A percentile compares a stretch with the other conserved stretches of the same genome.
Evolutionary conservation across 345 rosid species (phyloP).

Genomic region (Citrus reticulata): DNA sequence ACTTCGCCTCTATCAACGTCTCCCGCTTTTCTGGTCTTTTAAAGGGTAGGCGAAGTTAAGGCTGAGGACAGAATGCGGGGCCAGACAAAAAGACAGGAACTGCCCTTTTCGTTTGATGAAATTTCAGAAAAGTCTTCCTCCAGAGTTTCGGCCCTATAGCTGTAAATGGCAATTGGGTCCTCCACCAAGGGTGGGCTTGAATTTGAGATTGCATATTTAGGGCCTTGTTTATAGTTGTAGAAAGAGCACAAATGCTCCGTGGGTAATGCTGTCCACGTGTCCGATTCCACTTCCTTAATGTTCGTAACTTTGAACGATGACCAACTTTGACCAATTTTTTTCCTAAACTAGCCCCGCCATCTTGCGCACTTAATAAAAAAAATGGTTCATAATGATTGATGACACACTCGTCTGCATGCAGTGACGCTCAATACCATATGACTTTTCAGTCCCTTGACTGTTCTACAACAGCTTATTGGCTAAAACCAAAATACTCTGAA

Average conservation of each 20-base stretch:
- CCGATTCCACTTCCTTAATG: conserved; percentile 3
- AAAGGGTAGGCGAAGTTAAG: conserved; percentile 28
- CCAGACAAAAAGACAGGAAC: conserved; percentile 18
- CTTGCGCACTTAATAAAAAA: background rate
- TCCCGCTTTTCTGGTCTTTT: conserved; percentile 83
- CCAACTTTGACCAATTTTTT: background rate
- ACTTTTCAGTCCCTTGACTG: background rate
- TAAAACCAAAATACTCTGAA: background rate
- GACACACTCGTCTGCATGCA: background rate
- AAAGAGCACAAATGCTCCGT: conserved; percentile 13
- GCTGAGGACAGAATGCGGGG: conserved; percentile 7
- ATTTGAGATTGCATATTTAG: background rate
- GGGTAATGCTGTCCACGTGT: conserved; percentile 33
- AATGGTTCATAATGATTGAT: background rate
- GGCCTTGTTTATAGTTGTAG: background rate
- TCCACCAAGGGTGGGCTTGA: background rate
- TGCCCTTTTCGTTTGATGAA: conserved; percentile 12
- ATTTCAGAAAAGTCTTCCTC: conserved; percentile 4
- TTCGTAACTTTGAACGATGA: conserved; percentile 31
- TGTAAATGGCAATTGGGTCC: conserved; percentile 9
- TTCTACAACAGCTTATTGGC: background rate
- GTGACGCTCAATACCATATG: background rate
- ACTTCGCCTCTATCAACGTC: conserved; percentile 34
- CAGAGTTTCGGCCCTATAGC: background rate
- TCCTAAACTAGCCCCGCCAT: background rate